Evolutionary conservation across 345 rosid genomes (phyloP), one percentile per base, ranked within the genome.

Genomic region (Toxicodendron radicans): DNA sequence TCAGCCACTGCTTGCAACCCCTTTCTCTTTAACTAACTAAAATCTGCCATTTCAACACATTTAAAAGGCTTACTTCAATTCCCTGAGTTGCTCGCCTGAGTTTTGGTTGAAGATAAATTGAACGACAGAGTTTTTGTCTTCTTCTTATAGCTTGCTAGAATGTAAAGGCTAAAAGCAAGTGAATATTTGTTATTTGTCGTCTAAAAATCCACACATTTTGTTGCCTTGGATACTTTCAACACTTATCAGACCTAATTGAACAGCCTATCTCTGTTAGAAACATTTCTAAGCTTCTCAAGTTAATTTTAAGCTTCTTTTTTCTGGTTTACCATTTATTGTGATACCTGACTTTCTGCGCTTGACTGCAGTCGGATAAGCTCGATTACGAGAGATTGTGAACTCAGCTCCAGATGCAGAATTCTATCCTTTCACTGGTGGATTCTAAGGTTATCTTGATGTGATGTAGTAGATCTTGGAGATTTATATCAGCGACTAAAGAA

Each of bases 311-410:
- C 52, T 48, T 48, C 1, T 3, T 48, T n/a, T 48, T 14, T 48
- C 17, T 48, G 13, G n/a, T n/a, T n/a, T n/a, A n/a, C n/a, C n/a
- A n/a, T n/a, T n/a, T n/a, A n/a, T n/a, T n/a, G n/a, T n/a, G n/a
- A n/a, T 3, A 51, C 52, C 0, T 68, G 11, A 64, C 6, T 59
- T 70, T 3, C 20, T 52, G 20, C 64, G 48, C 60, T 32, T 59
- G 10, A 0, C 59, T 81, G 89, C 96, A 94, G 98, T 94, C 94
- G 0, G 98, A 90, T 67, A 90, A 86, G 80, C 94, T 94, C 20
- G 71, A 90, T 74, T 90, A 91, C 5, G 96, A 93, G 84, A 84
- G 98, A 77, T 66, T 89, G 77, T 93, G 80, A 80, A 70, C 65
- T 52, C 2, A 63, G 49, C 70, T 70, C 66, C 61, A 9, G 52